These are phyloP conservation scores for Harringtonia aguacate DNA, from an alignment of 2,329 filamentous ascomycete genomes.

Conservation along the genomic window DNA sequence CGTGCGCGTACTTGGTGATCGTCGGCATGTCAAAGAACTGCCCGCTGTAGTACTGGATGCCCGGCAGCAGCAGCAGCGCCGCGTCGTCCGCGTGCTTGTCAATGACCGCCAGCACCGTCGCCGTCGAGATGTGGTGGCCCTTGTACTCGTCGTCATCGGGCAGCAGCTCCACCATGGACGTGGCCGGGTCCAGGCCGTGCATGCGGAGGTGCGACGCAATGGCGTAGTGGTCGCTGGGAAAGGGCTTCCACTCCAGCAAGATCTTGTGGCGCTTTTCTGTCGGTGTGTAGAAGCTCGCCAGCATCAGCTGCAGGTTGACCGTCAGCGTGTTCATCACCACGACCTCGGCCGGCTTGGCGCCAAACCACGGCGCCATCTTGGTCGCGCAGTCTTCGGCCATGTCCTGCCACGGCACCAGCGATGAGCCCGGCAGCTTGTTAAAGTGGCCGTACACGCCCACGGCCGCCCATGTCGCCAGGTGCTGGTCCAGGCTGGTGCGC, in stretches of 20 bases:
- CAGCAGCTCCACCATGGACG: conserved; percentile 64
- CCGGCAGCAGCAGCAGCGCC: conserved; percentile 70
- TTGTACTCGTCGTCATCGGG: conserved; percentile 42
- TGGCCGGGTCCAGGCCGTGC: conserved; percentile 55
- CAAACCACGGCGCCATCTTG: conserved; percentile 63
- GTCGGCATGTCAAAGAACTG: conserved; percentile 74
- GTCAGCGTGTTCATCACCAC: conserved; percentile 85
- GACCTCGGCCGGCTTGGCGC: conserved; percentile 61
- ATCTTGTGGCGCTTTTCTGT: conserved; percentile 59
- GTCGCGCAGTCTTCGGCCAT: conserved; percentile 65
- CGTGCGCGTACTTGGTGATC: conserved; percentile 66
- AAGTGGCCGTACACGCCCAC: conserved; percentile 84
- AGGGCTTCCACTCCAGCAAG: conserved; percentile 81
- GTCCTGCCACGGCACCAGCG: conserved; percentile 63
- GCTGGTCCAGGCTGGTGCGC: conserved; percentile 53
- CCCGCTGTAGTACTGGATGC: conserved; percentile 86
- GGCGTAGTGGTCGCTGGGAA: conserved; percentile 83
- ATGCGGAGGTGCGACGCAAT: conserved; percentile 69
- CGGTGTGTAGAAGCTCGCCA: conserved; percentile 76
- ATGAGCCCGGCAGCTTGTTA: conserved; percentile 52
- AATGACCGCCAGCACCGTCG: conserved; percentile 61
- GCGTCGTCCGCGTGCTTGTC: conserved; percentile 62
- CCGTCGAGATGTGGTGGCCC: conserved; percentile 48
- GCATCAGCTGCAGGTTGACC: conserved; percentile 67
- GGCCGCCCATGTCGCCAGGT: conserved; percentile 74